These are phyloP conservation scores for Chloris gayana DNA, from an alignment of 176 grass and related monocot genomes.

Conservation along the genomic window DNA sequence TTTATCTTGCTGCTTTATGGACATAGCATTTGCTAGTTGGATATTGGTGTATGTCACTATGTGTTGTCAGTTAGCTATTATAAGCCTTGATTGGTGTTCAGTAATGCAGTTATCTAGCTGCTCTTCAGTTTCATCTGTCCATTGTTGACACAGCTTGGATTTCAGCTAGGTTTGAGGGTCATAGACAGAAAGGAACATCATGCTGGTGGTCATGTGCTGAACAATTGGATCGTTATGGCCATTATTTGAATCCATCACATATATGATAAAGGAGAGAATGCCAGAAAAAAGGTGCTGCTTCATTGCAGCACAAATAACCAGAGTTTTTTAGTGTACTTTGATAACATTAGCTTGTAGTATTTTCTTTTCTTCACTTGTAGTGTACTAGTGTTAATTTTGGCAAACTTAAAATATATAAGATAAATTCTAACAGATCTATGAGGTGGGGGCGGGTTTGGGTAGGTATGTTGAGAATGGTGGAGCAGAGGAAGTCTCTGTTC, in stretches of 20 bases:
- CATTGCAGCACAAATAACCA: background rate
- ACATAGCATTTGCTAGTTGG: background rate
- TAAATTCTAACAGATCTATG: background rate
- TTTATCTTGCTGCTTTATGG: conserved; percentile 7
- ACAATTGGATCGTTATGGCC: background rate
- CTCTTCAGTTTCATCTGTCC: background rate
- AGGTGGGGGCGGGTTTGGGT: background rate
- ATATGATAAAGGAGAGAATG: background rate
- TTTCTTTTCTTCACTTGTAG: too few relatives aligned
- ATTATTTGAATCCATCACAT: background rate
- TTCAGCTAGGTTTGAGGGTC: background rate
- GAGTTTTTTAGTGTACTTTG: background rate
- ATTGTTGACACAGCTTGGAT: background rate
- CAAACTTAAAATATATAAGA: background rate
- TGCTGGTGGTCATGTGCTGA: background rate
- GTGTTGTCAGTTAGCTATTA: background rate
- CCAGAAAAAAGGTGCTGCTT: background rate
- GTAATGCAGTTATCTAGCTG: background rate
- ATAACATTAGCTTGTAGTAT: background rate
- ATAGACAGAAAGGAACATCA: background rate
- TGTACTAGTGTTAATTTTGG: background rate
- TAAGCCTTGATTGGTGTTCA: background rate
- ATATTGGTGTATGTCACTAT: background rate
- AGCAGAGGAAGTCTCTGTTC: background rate
- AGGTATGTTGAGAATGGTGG: background rate